Evolutionary conservation across 1,284 basidiomycete genomes (phyloP), one percentile per base, ranked within the genome.

Genomic region (Pseudozyma thailandica): DNA sequence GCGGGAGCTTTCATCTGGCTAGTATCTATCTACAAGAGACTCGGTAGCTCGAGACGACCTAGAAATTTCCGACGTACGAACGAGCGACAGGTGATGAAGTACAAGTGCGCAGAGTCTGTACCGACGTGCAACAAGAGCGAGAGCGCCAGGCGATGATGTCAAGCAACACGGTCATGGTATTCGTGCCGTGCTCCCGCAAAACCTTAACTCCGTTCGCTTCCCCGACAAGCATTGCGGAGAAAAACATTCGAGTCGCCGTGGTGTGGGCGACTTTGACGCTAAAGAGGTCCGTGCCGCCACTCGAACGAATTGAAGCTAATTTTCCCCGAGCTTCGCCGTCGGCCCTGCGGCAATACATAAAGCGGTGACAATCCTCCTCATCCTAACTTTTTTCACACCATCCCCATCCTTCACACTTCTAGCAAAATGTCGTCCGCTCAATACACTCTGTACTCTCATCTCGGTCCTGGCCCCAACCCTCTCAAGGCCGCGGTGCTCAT

Each of bases 361-460:
- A 31, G 30, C 15, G 30, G 30, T 31, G 37, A 38, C 8, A 9
- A 10, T 33, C 31, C 12, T 33, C 31, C 7, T 33, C 31, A 16
- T 8, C 12, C 31, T 7, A 33, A 4, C 31, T 4, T 4, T 33
- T 33, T 10, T 13, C n/a, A 13, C 31, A 33, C 31, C 31, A 33
- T n/a, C 31, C 31, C 12, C 31, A 33, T 33, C 31, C n/a, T 33
- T 33, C 31, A 33, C 31, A 33, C 2, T 33, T 33, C 31, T 13
- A 10, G 3, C 37, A 56, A 8, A 15, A 62, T 64, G 65, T 30
- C 70, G 4, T 39, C 71, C 18, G 8, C 8, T 43, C 74, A 78
- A 33, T 78, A 76, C 72, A 78, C 75, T n/a, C 68, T 78, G 23
- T 78, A 78, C 56, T 64, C 72, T 6, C 75, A 78, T 61, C 56